Evolutionary conservation across 768 basidiomycete genomes (phyloP).

Genomic region (Tulasnella sp.): DNA sequence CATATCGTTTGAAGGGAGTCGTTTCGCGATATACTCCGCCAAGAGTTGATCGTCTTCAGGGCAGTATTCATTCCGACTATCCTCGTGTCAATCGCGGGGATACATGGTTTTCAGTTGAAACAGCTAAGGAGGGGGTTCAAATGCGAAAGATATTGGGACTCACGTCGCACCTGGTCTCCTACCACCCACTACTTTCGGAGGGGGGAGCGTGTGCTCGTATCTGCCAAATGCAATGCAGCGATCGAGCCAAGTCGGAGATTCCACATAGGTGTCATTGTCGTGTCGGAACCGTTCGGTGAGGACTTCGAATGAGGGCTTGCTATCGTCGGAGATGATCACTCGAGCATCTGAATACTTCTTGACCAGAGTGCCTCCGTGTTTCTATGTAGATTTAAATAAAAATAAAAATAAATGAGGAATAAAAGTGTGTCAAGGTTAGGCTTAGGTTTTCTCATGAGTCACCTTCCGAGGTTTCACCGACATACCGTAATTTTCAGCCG

Average conservation of each 20-base stretch:
- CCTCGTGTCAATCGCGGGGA: neutral
- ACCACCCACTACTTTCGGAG: neutral
- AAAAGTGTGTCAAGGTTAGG: too few relatives aligned
- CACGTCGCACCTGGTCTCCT: neutral
- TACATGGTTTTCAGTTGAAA: neutral
- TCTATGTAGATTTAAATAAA: too few relatives aligned
- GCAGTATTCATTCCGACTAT: conserved; percentile 1
- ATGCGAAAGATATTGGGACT: too few relatives aligned
- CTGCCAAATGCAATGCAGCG: neutral
- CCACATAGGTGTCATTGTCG: conserved; percentile 3
- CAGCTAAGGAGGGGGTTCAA: too few relatives aligned
- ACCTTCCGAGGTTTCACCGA: too few relatives aligned
- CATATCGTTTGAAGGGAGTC: conserved; percentile 2
- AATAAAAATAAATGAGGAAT: too few relatives aligned
- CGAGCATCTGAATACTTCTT: neutral
- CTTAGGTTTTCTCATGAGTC: too few relatives aligned
- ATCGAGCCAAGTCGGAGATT: conserved; percentile 3
- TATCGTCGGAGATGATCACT: conserved; percentile 1
- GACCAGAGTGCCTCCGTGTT: neutral
- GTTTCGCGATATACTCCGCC: conserved; percentile 1
- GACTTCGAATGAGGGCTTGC: neutral
- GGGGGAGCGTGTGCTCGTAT: neutral
- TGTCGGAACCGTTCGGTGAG: neutral
- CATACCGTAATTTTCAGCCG: too few relatives aligned
- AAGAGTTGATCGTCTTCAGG: conserved; percentile 5